Evolutionary conservation across 108 stramenopile species (phyloP).

Genomic region (Craspedostauros australis): DNA sequence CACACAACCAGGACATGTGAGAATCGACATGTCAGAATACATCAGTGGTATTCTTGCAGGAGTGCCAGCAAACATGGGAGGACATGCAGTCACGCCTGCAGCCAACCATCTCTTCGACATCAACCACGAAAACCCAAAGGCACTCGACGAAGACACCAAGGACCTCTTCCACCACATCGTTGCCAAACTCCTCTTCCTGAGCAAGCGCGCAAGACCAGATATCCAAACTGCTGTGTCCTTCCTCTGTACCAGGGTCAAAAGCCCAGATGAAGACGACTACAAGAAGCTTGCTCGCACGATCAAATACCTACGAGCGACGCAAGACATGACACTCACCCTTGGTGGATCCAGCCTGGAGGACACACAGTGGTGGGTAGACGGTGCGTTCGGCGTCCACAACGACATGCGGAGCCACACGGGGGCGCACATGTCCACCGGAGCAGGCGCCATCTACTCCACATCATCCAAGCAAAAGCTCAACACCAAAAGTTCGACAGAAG

Average conservation of each 20-base stretch:
- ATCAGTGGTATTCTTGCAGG: slow-evolving; percentile 10
- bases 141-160: neutral
- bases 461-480: slow-evolving; percentile 41
- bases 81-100: slow-evolving; percentile 21
- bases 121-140: slow-evolving; percentile 3
- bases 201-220: slow-evolving; percentile 21
- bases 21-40: slow-evolving; percentile 18
- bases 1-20: slow-evolving; percentile 1
- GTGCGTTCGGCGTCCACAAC: slow-evolving; percentile 19
- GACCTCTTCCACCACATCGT: slow-evolving; percentile 24
- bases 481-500: slow-evolving; percentile 34
- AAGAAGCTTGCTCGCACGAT: slow-evolving; percentile 31
- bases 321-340: slow-evolving; percentile 13
- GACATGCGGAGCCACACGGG: slow-evolving; percentile 40
- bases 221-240: slow-evolving; percentile 32
- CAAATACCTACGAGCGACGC: slow-evolving; percentile 28
- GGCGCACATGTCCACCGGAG: slow-evolving; percentile 18
- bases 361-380: slow-evolving; percentile 21
- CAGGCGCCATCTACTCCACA: slow-evolving; percentile 2
- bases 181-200: slow-evolving; percentile 26
- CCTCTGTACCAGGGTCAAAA: slow-evolving; percentile 35
- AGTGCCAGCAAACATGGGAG: neutral
- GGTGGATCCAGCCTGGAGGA: slow-evolving; percentile 2
- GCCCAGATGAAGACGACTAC: slow-evolving; percentile 38
- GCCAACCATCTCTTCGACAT: slow-evolving; percentile 25